Evolutionary conservation across 106 monocot species (phyloP), one percentile per base, ranked within the genome.

Genomic region (Cymbidium sinense): DNA sequence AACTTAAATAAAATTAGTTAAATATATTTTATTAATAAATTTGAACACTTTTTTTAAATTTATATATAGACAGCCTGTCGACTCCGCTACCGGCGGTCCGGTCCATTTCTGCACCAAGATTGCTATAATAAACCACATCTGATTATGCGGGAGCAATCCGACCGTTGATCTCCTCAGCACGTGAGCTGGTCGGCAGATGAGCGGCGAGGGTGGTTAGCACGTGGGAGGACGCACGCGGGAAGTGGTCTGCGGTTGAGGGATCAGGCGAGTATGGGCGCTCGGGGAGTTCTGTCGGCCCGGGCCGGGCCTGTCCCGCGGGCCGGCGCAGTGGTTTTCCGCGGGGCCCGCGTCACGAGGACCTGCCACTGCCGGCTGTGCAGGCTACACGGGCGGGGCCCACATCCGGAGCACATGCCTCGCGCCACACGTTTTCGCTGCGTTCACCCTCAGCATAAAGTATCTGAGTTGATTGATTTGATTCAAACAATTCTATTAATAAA

Each of bases 271-370:
- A 39, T 12, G 39, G 47, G 19, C 43, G 76, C 4, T 33, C 34
- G 55, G 34, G 4, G 35, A 33, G 33, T n/a, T 13, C 33, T 76
- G 76, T 54, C 55, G 33, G 30, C 34, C 21, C 55, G 30, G 52
- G 33, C 34, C 80, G 80, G 74, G 37, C 64, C 43, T 74, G 80
- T 80, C 80, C 43, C 41, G 74, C 44, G 75, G 74, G 74, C 64
- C 80, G 62, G 37, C 23, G 58, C 79, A 80, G 36, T 6, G 2
- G 65, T 27, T 65, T 27, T n/a, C 0, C 17, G 50, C 8, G 36
- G 79, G 71, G 9, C 34, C 79, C 79, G 37, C 13, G 3, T 15
- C 67, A 30, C 67, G 67, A 33, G 71, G 71, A 29, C 10, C 36
- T 13, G 71, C 30, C 29, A 5, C 61, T 80, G 80, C 75, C 80